Evolutionary conservation across 768 basidiomycete genomes (phyloP).

Genomic region (Punctularia strigosozonata): DNA sequence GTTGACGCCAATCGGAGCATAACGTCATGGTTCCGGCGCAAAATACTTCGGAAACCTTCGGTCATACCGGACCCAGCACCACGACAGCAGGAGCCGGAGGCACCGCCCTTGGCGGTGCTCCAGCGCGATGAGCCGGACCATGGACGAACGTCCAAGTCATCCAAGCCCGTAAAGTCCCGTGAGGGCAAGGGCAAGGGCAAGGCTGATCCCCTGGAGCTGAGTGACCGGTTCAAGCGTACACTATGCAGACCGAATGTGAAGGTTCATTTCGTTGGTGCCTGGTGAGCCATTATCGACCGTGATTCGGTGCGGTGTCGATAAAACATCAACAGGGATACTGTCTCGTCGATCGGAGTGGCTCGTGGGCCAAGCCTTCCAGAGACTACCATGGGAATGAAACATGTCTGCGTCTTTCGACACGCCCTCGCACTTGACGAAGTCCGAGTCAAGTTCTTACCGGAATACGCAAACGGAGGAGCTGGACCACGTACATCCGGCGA

Average conservation of each 20-base stretch:
- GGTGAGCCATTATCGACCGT: conserved; percentile 20
- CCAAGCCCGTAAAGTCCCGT: no score
- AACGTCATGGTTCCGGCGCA: no score
- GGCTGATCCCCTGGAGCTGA: conserved; percentile 3
- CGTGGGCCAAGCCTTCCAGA: conserved; percentile 20
- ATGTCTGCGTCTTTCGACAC: conserved; percentile 32
- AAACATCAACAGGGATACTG: conserved; percentile 27
- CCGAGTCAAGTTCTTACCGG: conserved; percentile 35
- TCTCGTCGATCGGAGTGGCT: conserved; percentile 30
- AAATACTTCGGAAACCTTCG: conserved; percentile 15
- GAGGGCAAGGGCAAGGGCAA: no score
- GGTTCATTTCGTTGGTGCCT: conserved; percentile 33
- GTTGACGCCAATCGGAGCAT: no score
- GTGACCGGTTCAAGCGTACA: conserved; percentile 20
- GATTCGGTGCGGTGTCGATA: no score
- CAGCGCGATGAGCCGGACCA: no score
- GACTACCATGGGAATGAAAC: conserved; percentile 18
- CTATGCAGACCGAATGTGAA: conserved; percentile 22
- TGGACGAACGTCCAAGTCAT: no score
- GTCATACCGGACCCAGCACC: conserved; percentile 7
- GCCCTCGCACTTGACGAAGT: conserved; percentile 35
- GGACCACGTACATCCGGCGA: background rate
- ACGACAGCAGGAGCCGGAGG: background rate
- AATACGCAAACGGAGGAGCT: conserved; percentile 23
- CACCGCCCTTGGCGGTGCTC: no score